Conservation (phyloP, 2,329 filamentous ascomycete species). For the Colletotrichum spinosum region DNA sequence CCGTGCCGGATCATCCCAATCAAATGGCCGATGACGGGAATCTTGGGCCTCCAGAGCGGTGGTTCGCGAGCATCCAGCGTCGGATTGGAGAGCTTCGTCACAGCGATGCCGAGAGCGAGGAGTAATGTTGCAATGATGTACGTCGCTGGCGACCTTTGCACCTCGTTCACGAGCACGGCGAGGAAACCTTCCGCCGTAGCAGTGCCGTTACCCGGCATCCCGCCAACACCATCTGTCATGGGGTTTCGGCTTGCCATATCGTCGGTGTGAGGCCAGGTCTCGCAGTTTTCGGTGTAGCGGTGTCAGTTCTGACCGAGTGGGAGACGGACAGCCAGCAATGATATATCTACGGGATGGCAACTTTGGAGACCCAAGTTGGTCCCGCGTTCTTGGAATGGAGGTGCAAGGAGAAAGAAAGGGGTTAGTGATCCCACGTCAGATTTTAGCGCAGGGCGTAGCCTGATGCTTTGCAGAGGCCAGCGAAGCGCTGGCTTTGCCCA, state of each 20-base stretch:
- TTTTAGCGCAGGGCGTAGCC: not conserved
- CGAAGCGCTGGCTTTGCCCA: too few species aligned
- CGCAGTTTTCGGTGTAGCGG: not conserved
- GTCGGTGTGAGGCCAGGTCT: not conserved
- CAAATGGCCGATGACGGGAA: conserved; percentile 60
- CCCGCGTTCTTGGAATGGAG: not conserved
- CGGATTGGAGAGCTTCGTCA: conserved; percentile 10
- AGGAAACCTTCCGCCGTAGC: conserved; percentile 14
- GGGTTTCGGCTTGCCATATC: conserved; percentile 5
- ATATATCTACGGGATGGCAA: too few species aligned
- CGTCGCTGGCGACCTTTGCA: conserved; percentile 7
- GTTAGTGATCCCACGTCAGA: not conserved
- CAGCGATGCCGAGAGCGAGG: conserved; percentile 1
- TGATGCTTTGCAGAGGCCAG: not conserved
- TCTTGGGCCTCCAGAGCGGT: conserved; percentile 51
- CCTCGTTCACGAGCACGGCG: not conserved
- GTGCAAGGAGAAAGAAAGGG: not conserved
- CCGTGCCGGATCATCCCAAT: conserved; percentile 54
- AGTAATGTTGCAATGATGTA: not conserved
- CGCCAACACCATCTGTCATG: not conserved
- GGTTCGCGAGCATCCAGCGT: conserved; percentile 53
- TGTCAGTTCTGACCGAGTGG: not conserved
- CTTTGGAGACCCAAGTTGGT: not conserved
- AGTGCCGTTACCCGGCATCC: conserved; percentile 13
- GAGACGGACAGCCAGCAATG: too few species aligned